These are phyloP conservation scores for Huntiella omanensis DNA, from an alignment of 2,329 filamentous ascomycete genomes.

Conservation along the genomic window DNA sequence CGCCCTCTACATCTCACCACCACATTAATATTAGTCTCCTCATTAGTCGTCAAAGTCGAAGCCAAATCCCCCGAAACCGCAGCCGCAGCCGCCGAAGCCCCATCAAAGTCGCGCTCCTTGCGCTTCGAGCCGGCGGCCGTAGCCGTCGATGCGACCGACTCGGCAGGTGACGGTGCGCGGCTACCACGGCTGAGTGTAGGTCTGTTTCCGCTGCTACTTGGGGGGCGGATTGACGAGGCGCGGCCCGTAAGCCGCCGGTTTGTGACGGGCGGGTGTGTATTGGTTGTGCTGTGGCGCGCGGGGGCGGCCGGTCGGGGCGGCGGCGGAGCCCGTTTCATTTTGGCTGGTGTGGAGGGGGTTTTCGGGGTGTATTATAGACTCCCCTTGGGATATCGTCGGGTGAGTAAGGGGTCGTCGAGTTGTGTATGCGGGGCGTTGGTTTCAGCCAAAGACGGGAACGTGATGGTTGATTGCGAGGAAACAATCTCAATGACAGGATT, in stretches of 20 bases:
- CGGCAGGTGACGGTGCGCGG: conserved; percentile 48
- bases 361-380: too few relatives aligned
- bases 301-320: too few relatives aligned
- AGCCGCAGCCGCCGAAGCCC: conserved; percentile 13
- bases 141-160: conserved; percentile 39
- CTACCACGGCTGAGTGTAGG: conserved; percentile 5
- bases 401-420: neutral
- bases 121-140: conserved; percentile 47
- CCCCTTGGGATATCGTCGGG: too few relatives aligned
- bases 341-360: too few relatives aligned
- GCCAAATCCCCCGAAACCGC: conserved; percentile 19
- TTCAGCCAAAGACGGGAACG: too few relatives aligned
- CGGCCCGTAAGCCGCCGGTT: conserved; percentile 9
- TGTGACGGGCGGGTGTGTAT: too few relatives aligned
- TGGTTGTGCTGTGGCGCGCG: too few relatives aligned
- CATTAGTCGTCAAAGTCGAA: conserved; percentile 29
- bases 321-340: too few relatives aligned
- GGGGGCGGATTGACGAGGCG: conserved; percentile 6
- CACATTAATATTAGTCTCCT: conserved; percentile 95
- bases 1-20: conserved; percentile 87
- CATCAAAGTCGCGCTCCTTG: conserved; percentile 71
- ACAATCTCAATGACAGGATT: too few relatives aligned
- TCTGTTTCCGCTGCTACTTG: neutral
- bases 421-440: too few relatives aligned
- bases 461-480: too few relatives aligned